phyloP scores from a whole-genome alignment of 768 basidiomycete species.

The Lactarius evosmus region DNA sequence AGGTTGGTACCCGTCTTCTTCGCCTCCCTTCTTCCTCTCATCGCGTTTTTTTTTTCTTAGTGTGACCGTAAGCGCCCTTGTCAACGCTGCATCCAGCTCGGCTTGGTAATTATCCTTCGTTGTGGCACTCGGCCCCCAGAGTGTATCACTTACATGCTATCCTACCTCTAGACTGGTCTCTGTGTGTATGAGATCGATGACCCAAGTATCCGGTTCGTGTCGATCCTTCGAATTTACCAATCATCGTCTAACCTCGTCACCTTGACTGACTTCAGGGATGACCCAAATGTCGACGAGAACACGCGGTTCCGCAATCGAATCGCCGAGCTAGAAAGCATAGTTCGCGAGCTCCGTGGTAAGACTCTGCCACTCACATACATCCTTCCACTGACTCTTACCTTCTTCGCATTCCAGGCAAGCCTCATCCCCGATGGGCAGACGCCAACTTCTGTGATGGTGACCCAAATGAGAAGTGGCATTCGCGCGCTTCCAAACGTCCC shows the following conservation, averaged over 20 bases:
- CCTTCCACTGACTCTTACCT: constrained; percentile 9
- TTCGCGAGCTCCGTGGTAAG: constrained; percentile 80
- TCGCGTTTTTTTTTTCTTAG: constrained; percentile 38
- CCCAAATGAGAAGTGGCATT: constrained; percentile 83
- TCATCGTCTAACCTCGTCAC: background rate
- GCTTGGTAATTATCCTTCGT: constrained; percentile 52
- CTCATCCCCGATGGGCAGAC: constrained; percentile 85
- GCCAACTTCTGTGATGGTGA: constrained; percentile 75
- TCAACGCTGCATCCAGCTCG: constrained; percentile 85
- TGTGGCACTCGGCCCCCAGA: constrained; percentile 17
- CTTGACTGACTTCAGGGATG: constrained; percentile 52
- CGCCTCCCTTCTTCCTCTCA: constrained; percentile 14
- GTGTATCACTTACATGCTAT: constrained; percentile 5
- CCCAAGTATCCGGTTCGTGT: constrained; percentile 65
- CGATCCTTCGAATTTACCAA: constrained; percentile 8
- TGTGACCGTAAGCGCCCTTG: constrained; percentile 93
- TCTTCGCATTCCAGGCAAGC: constrained; percentile 56
- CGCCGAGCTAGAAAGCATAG: constrained; percentile 89
- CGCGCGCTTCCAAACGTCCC: constrained; percentile 68
- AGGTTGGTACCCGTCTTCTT: constrained; percentile 47
- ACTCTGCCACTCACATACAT: constrained; percentile 17
- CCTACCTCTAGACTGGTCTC: constrained; percentile 66
- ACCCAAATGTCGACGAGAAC: constrained; percentile 83
- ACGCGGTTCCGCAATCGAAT: constrained; percentile 84
- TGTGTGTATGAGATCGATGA: constrained; percentile 96